phyloP scores from a whole-genome alignment of 345 rosid species.

The Eucalyptus caleyi region DNA sequence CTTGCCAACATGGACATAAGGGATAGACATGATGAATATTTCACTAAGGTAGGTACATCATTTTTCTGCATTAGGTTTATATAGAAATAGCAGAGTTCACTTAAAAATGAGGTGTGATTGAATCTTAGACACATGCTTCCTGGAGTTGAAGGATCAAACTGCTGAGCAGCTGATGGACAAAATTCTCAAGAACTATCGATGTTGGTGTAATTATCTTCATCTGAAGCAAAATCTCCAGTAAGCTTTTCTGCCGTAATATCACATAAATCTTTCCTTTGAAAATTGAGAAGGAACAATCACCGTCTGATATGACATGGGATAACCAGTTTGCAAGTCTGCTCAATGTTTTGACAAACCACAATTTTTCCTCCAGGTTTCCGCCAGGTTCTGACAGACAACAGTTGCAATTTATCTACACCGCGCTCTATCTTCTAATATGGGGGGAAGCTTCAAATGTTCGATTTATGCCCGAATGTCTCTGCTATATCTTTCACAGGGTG shows the following conservation, averaged over 20 bases:
- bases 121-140: constrained; percentile 18
- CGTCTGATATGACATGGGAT: neutral
- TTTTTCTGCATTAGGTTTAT: neutral
- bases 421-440: constrained; percentile 94
- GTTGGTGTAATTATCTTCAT: constrained; percentile 87
- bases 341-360: neutral
- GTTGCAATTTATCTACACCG: constrained; percentile 62
- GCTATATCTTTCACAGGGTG: constrained; percentile 95
- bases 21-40: neutral
- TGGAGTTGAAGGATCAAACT: constrained; percentile 50
- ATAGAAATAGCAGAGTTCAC: neutral
- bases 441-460: constrained; percentile 99
- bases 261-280: neutral
- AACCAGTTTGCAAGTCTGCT: neutral
- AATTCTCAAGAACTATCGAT: constrained; percentile 73
- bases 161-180: constrained; percentile 38
- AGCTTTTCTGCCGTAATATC: neutral
- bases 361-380: constrained; percentile 42
- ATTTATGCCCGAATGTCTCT: constrained; percentile 94
- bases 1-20: constrained; percentile 81
- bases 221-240: constrained; percentile 35
- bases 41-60: constrained; percentile 18
- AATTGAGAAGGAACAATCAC: neutral
- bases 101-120: neutral
- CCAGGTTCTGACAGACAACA: constrained; percentile 32